phyloP scores from a whole-genome alignment of 345 rosid species.

The Rhodamnia rubescens region DNA sequence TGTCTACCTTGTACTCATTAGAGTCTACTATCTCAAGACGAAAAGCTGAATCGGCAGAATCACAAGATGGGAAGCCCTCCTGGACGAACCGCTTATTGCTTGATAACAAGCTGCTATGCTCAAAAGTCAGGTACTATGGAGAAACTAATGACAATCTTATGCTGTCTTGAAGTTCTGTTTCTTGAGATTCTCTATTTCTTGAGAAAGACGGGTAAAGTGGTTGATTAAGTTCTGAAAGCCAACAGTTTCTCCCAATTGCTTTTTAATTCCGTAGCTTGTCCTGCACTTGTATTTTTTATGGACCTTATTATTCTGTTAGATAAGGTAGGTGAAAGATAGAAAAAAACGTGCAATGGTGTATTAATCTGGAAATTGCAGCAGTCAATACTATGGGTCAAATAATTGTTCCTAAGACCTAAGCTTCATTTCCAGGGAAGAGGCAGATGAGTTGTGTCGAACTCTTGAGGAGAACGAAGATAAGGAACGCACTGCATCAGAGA shows the following conservation, averaged over 20 bases:
- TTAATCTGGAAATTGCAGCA: neutral
- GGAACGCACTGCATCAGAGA: conserved; percentile 54
- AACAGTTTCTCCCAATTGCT: neutral
- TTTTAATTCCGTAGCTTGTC: neutral
- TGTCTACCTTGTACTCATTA: conserved; percentile 49
- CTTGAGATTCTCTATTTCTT: neutral
- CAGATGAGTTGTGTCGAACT: conserved; percentile 69
- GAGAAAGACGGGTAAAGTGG: neutral
- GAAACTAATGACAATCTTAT: neutral
- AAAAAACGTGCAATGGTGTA: neutral
- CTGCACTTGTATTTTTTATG: neutral
- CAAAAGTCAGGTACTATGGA: conserved; percentile 48
- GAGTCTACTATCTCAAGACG: conserved; percentile 65
- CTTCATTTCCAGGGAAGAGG: conserved; percentile 56
- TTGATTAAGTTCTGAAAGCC: neutral
- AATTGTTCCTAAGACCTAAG: neutral
- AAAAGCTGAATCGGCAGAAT: conserved; percentile 41
- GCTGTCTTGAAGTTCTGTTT: neutral
- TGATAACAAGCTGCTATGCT: conserved; percentile 42
- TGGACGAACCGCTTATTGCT: conserved; percentile 60
- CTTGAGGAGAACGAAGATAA: conserved; percentile 62
- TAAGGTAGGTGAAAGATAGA: neutral
- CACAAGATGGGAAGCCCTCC: conserved; percentile 58
- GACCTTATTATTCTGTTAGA: neutral
- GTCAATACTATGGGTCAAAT: neutral